phyloP scores from a whole-genome alignment of 495 filamentous ascomycete species.

The Neurospora africana region DNA sequence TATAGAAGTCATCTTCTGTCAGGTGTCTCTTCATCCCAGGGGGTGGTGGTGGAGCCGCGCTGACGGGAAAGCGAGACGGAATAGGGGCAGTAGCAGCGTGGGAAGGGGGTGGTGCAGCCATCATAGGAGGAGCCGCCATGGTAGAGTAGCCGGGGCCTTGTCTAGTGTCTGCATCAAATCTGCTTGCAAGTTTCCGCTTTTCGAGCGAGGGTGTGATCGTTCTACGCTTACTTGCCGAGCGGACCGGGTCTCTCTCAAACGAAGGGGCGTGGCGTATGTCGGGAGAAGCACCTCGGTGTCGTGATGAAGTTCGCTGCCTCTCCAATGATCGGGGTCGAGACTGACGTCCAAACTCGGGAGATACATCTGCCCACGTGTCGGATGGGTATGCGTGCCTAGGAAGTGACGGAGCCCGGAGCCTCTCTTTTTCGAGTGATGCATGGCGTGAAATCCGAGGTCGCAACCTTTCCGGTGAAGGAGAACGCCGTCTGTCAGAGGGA shows the following conservation, averaged over 20 bases:
- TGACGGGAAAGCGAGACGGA: background rate
- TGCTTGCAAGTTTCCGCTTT: constrained; percentile 20
- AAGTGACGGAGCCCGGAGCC: background rate
- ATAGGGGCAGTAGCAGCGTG: constrained; percentile 12
- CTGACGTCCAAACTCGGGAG: background rate
- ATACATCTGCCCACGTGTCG: background rate
- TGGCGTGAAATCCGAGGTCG: background rate
- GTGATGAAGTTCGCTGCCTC: constrained; percentile 2
- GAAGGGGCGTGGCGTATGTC: constrained; percentile 22
- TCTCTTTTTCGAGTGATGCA: constrained; percentile 7
- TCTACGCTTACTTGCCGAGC: background rate
- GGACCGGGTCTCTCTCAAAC: constrained; percentile 26
- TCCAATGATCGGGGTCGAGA: constrained; percentile 6
- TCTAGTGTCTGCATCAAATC: constrained; percentile 32
- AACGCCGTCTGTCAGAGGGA: constrained; percentile 11
- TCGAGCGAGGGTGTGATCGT: background rate
- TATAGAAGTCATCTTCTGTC: background rate
- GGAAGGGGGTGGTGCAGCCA: constrained; percentile 14
- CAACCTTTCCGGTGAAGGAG: constrained; percentile 11
- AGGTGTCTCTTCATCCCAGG: background rate
- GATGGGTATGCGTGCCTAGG: background rate
- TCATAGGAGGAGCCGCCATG: constrained; percentile 7
- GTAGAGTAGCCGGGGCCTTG: constrained; percentile 8
- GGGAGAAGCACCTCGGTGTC: constrained; percentile 1
- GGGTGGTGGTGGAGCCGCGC: background rate